Percentiles rank a stretch among this genome's conserved stretches.
phyloP scores from a whole-genome alignment of 495 filamentous ascomycete genomes.

The Lichina pygmaea region DNA sequence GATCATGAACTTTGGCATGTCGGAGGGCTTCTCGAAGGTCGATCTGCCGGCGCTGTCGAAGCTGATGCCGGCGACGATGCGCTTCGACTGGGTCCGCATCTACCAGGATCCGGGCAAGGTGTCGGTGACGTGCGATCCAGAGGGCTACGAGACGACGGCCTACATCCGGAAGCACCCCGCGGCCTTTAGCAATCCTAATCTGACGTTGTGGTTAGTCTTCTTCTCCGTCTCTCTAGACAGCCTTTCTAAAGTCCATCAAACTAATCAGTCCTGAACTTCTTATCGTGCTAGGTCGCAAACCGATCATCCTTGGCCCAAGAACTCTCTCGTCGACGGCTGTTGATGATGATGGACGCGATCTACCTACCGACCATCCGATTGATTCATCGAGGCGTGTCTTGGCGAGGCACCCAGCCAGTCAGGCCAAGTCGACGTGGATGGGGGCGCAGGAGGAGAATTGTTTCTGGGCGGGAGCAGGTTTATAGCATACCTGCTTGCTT shows the following conservation, averaged over 20 bases:
- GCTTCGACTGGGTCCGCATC: conserved; percentile 49
- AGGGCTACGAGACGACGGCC: conserved; percentile 36
- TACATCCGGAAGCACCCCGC: conserved; percentile 39
- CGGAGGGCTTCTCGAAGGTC: conserved; percentile 33
- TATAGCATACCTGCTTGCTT: too few relatives aligned
- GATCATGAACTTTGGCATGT: conserved; percentile 52
- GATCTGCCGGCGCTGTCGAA: conserved; percentile 22
- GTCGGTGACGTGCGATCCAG: conserved; percentile 45
- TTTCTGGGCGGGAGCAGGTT: too few relatives aligned
- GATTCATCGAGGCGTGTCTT: neutral
- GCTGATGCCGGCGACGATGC: conserved; percentile 41
- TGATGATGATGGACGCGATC: too few relatives aligned
- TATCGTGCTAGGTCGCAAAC: conserved; percentile 1
- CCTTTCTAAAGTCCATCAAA: too few relatives aligned
- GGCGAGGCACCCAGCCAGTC: neutral
- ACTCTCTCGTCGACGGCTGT: conserved; percentile 3
- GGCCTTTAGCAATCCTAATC: conserved; percentile 37
- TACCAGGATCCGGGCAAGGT: conserved; percentile 35
- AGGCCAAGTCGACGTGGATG: too few relatives aligned
- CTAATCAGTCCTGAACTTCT: neutral
- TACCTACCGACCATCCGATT: neutral
- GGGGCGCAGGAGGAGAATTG: too few relatives aligned
- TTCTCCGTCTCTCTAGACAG: too few relatives aligned
- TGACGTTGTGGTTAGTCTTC: conserved; percentile 24
- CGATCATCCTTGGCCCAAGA: conserved; percentile 3